Percentiles rank a stretch among this genome's conserved stretches.
phyloP scores from a whole-genome alignment of 495 filamentous ascomycete species.

The Xylaria acuta region DNA sequence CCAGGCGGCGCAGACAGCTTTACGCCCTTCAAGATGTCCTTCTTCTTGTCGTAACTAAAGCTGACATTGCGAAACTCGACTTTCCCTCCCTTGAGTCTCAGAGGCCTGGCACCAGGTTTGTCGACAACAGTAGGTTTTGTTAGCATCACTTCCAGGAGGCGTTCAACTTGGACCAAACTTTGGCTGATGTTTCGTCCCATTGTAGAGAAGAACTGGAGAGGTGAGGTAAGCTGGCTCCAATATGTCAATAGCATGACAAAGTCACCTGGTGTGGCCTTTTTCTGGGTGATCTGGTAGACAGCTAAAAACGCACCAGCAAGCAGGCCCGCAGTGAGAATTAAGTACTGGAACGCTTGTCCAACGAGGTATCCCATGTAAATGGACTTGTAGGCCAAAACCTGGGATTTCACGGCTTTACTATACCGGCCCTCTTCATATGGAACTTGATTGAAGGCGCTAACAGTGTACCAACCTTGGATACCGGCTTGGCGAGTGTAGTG shows the following conservation, averaged over 20 bases:
- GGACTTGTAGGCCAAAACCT: conserved; percentile 47
- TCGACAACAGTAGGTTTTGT: conserved; percentile 68
- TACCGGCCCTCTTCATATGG: conserved; percentile 69
- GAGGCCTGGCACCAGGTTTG: conserved; percentile 57
- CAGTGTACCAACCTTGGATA: conserved; percentile 72
- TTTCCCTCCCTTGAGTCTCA: conserved; percentile 64
- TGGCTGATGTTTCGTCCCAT: conserved; percentile 64
- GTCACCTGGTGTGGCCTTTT: conserved; percentile 64
- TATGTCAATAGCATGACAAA: conserved; percentile 76
- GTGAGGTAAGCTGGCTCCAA: conserved; percentile 68
- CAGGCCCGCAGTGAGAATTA: conserved; percentile 68
- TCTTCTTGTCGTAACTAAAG: conserved; percentile 75
- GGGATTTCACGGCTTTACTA: conserved; percentile 53
- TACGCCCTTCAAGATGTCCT: conserved; percentile 68
- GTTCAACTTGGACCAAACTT: conserved; percentile 73
- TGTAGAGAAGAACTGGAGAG: conserved; percentile 68
- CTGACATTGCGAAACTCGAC: conserved; percentile 69
- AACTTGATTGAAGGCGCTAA: conserved; percentile 74
- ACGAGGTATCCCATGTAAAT: conserved; percentile 50
- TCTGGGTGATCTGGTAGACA: conserved; percentile 66
- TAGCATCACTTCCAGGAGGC: conserved; percentile 72
- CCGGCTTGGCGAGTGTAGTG: conserved; percentile 66
- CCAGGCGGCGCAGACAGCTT: conserved; percentile 66
- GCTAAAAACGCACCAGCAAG: conserved; percentile 70
- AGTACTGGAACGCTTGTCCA: conserved; percentile 60